These are phyloP conservation scores for Ustilago tritici DNA, from an alignment of 1,284 basidiomycete genomes.

Conservation along the genomic window DNA sequence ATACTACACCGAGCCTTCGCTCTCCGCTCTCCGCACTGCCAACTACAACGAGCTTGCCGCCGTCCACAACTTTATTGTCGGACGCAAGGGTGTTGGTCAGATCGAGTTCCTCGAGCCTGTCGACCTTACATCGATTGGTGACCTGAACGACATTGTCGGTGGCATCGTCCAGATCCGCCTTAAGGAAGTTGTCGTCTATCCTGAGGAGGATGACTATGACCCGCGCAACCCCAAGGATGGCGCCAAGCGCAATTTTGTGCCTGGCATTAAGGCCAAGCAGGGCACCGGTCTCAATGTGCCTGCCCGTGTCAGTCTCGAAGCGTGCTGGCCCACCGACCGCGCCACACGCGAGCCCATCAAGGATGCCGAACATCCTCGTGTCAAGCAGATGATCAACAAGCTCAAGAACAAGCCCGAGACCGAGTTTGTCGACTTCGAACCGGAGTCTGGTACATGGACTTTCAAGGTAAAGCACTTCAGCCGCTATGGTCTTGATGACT, in stretches of 20 bases:
- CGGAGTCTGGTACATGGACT: constrained; percentile 86
- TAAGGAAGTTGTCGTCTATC: constrained; percentile 92
- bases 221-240: constrained; percentile 64
- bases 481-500: constrained; percentile 69
- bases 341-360: constrained; percentile 90
- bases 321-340: constrained; percentile 91
- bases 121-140: constrained; percentile 86
- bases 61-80: constrained; percentile 81
- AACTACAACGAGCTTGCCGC: constrained; percentile 76
- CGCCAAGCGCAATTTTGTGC: constrained; percentile 61
- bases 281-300: constrained; percentile 91
- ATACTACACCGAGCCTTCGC: constrained; percentile 63
- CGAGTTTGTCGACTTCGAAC: constrained; percentile 84
- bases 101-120: constrained; percentile 88
- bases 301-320: constrained; percentile 82
- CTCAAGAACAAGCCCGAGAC: constrained; percentile 87
- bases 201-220: constrained; percentile 74
- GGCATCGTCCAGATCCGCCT: constrained; percentile 88
- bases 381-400: constrained; percentile 82
- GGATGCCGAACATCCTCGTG: constrained; percentile 79
- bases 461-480: constrained; percentile 92
- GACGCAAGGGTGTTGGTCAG: constrained; percentile 89
- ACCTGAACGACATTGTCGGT: constrained; percentile 85
- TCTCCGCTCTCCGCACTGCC: constrained; percentile 57
- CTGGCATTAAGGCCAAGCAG: constrained; percentile 74